Base-by-base conservation (phyloP, 1,284 basidiomycete species). In the Apiotrichum sp. region DNA sequence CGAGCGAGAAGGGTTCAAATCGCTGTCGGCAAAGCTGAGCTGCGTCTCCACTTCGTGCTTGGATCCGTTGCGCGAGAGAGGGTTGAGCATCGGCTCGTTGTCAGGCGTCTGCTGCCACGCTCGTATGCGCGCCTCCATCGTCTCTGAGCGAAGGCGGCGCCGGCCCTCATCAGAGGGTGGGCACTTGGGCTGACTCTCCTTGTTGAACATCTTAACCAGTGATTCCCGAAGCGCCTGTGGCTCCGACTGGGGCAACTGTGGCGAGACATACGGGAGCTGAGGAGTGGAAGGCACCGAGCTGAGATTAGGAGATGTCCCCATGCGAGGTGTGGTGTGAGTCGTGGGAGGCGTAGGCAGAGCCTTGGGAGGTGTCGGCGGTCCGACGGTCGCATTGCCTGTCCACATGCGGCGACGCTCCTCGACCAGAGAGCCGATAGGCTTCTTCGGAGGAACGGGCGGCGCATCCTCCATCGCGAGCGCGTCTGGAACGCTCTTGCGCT, bases 1-100 rank as follows among this genome's bases (percentile, higher is more conserved):
- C 3, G 70, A 72, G 36, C 73, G 61, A 7, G 73, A 75, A 1
- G 73, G 73, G 52, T 75, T 75, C 14, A 75, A 58, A 48, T 75
- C 73, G 41, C 66, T 67, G 13, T 65, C 64, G 54, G 74, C 70
- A 52, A 74, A 72, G 33, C 63, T 66, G 33, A 70, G 50, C 46
- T 63, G 43, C 9, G 66, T 66, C 8, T 69, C 65, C 16, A 11
- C 29, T 32, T 9, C 33, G 9, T 36, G 31, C 11, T 22, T 50
- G 2, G 46, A 36, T 7, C 8, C 10, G n/a, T 33, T 49, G 16
- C 51, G 58, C 8, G 47, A 50, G 29, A 50, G 31, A 3, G 58
- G 54, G n/a, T n/a, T 34, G 9, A 22, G 10, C 0, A 40, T 46
- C 9, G 46, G 35, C 4, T 38, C 45, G 22, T 62, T 47, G 32